A percentile compares a stretch with the other conserved stretches of the same genome.
Evolutionary conservation across 208 protist genomes (phyloP).

Genomic region (Leishmania guyanensis): DNA sequence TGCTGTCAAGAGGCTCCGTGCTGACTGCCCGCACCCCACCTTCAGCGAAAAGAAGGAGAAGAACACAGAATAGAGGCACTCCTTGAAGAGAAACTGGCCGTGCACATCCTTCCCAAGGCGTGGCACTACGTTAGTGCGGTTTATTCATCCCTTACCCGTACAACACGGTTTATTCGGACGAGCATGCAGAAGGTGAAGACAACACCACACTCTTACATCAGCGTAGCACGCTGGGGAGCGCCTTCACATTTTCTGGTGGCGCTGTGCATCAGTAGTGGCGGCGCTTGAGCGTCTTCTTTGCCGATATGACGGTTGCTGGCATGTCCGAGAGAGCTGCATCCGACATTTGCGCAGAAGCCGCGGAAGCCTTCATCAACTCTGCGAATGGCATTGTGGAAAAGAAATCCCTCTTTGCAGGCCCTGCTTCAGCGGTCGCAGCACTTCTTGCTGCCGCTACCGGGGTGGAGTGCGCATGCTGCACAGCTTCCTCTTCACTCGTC

Average conservation of each 20-base stretch:
- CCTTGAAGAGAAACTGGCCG: not conserved
- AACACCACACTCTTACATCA: not conserved
- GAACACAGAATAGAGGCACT: not conserved
- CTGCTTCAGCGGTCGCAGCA: not conserved
- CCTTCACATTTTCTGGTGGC: not conserved
- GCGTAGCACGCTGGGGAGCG: not conserved
- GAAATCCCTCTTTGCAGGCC: constrained; percentile 4
- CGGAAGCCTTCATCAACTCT: constrained; percentile 13
- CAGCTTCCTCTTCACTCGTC: not conserved
- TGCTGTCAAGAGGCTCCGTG: not conserved
- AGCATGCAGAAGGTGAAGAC: not conserved
- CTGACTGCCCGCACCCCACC: not conserved
- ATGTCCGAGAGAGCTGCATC: not conserved
- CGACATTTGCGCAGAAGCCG: not conserved
- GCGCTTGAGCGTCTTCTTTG: constrained; percentile 28
- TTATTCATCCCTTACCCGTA: not conserved
- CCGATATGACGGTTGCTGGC: not conserved
- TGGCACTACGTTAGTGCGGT: no score
- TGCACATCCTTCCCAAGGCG: no score
- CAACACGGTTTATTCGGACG: not conserved
- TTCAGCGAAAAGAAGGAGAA: no score
- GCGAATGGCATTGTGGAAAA: constrained; percentile 14
- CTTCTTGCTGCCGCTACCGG: not conserved
- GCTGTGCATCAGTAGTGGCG: constrained; percentile 18
- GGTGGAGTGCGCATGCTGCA: no score